Evolutionary conservation across 495 filamentous ascomycete genomes (phyloP).

Genomic region (Hypoxylon lenormandii): DNA sequence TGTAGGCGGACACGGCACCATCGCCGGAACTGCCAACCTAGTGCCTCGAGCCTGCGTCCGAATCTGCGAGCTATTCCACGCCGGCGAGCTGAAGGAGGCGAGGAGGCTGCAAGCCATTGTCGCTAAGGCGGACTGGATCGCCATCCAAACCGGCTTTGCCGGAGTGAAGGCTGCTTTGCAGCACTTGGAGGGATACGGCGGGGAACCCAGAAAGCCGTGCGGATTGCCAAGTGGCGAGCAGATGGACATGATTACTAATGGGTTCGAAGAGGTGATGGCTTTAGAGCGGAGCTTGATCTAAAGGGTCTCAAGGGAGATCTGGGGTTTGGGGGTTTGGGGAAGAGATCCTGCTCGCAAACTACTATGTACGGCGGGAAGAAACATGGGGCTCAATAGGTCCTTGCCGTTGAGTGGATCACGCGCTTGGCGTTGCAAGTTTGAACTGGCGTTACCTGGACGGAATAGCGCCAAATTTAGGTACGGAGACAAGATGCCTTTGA

Average conservation of each 20-base stretch:
- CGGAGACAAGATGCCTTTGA: conserved; percentile 10
- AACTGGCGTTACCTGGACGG: conserved; percentile 44
- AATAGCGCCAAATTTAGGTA: conserved; percentile 29
- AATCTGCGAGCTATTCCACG: conserved; percentile 76
- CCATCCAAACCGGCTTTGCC: conserved; percentile 82
- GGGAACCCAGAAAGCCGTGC: conserved; percentile 74
- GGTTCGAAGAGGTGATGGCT: conserved; percentile 70
- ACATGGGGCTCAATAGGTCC: conserved; percentile 29
- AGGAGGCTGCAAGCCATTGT: conserved; percentile 76
- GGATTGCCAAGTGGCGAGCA: conserved; percentile 66
- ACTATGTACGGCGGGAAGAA: neutral
- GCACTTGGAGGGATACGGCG: conserved; percentile 79
- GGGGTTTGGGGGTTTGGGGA: conserved; percentile 21
- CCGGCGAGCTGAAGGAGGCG: conserved; percentile 76
- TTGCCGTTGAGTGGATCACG: conserved; percentile 27
- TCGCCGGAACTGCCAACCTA: conserved; percentile 84
- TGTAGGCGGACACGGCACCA: conserved; percentile 80
- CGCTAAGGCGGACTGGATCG: conserved; percentile 80
- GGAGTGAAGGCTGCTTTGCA: conserved; percentile 85
- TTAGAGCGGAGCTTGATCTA: conserved; percentile 46
- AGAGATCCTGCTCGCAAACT: conserved; percentile 2
- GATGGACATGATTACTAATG: conserved; percentile 69
- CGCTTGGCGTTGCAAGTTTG: conserved; percentile 43
- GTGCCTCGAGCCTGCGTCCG: conserved; percentile 78
- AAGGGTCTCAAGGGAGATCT: conserved; percentile 14